phyloP scores from a whole-genome alignment of 208 protist species.

The Trypanosoma caninum region DNA sequence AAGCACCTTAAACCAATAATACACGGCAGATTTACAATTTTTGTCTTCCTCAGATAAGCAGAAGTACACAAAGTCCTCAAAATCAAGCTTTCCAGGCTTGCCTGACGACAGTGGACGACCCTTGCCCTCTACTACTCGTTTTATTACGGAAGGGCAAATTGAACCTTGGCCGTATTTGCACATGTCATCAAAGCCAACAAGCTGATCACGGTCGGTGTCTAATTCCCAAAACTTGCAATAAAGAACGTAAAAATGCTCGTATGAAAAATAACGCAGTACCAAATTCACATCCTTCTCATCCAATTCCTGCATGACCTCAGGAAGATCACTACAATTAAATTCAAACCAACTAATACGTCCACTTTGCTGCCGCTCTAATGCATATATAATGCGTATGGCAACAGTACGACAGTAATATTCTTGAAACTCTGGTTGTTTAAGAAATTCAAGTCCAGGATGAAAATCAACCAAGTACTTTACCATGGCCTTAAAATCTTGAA shows the following conservation, averaged over 20 bases:
- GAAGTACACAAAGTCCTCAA: conserved; percentile 96
- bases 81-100: conserved; percentile 70
- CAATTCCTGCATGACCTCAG: conserved; percentile 74
- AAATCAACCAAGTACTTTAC: conserved; percentile 69
- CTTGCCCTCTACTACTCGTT: conserved; percentile 74
- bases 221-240: conserved; percentile 99
- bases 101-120: conserved; percentile 55
- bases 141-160: conserved; percentile 67
- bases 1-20: conserved; percentile 95
- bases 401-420: conserved; percentile 95
- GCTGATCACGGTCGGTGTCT: conserved; percentile 93
- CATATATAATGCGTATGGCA: conserved; percentile 94
- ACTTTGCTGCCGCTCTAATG: conserved; percentile 78
- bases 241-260: conserved; percentile 99
- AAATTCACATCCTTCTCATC: conserved; percentile 89
- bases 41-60: conserved; percentile 97
- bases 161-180: conserved; percentile 80
- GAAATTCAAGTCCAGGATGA: conserved; percentile 93
- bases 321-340: conserved; percentile 82
- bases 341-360: conserved; percentile 77
- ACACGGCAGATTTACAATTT: conserved; percentile 81
- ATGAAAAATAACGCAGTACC: conserved; percentile 94
- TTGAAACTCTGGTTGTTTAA: conserved; percentile 95
- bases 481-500: conserved; percentile 64
- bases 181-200: conserved; percentile 88